Conservation (phyloP, 768 basidiomycete genomes). For the Calocybe cyanea region DNA sequence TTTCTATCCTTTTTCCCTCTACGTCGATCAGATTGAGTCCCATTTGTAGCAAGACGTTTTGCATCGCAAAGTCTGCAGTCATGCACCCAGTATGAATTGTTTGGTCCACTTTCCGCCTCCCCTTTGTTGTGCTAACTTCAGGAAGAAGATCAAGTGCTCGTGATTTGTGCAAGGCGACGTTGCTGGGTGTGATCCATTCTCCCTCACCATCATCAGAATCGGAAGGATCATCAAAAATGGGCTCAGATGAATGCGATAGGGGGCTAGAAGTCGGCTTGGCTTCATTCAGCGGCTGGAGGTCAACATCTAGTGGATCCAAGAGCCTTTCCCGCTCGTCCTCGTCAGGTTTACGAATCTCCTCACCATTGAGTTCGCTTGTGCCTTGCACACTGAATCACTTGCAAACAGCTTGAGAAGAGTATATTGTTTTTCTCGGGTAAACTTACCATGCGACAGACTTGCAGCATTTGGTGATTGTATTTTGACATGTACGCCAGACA, state of each 20-base stretch:
- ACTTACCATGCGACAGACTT: slow-evolving; percentile 61
- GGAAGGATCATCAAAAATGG: slow-evolving; percentile 72
- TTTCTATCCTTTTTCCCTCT: slow-evolving; percentile 87
- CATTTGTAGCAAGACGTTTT: slow-evolving; percentile 96
- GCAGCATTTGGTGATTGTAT: slow-evolving; percentile 67
- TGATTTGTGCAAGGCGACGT: slow-evolving; percentile 83
- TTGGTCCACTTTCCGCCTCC: slow-evolving; percentile 36
- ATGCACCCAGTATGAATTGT: slow-evolving; percentile 77
- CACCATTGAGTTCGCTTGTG: background rate
- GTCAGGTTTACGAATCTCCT: slow-evolving; percentile 15
- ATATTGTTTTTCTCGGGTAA: background rate
- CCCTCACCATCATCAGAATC: slow-evolving; percentile 82
- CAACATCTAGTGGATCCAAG: slow-evolving; percentile 42
- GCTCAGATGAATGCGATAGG: slow-evolving; percentile 16
- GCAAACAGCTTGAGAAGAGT: background rate
- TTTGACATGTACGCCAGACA: slow-evolving; percentile 71
- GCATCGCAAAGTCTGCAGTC: slow-evolving; percentile 99
- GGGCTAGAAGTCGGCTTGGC: slow-evolving; percentile 11
- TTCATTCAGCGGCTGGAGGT: slow-evolving; percentile 33
- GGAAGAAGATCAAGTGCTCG: slow-evolving; percentile 82
- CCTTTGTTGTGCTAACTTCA: slow-evolving; percentile 32
- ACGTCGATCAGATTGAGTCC: slow-evolving; percentile 84
- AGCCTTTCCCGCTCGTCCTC: slow-evolving; percentile 19
- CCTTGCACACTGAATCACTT: slow-evolving; percentile 89
- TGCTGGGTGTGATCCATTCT: slow-evolving; percentile 95